Percentiles rank a stretch among this genome's conserved stretches.
These are phyloP conservation scores for Cytospora mali DNA, from an alignment of 2,329 filamentous ascomycete genomes.

Conservation along the genomic window DNA sequence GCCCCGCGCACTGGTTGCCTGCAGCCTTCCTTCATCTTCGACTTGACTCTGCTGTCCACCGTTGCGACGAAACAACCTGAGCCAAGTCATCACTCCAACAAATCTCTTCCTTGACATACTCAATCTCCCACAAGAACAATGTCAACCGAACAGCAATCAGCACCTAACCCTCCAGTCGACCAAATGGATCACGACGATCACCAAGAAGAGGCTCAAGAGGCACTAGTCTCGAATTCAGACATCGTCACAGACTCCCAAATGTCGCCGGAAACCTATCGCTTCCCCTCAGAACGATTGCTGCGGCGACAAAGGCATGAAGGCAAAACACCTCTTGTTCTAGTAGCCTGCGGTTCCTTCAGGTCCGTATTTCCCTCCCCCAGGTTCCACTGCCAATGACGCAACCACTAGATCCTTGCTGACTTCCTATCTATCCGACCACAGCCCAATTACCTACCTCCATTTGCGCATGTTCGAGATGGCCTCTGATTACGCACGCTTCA, in stretches of 20 bases:
- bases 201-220: conserved; percentile 11
- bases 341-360: conserved; percentile 42
- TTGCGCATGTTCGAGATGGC: conserved; percentile 44
- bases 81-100: conserved; percentile 12
- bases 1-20: background rate
- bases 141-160: background rate
- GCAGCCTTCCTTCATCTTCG: background rate
- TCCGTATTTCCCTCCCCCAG: conserved; percentile 22
- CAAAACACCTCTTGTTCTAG: conserved; percentile 40
- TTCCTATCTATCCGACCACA: conserved; percentile 14
- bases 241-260: conserved; percentile 27
- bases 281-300: conserved; percentile 35
- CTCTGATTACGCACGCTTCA: conserved; percentile 42
- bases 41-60: too few relatives aligned
- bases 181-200: conserved; percentile 12
- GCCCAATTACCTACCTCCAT: conserved; percentile 37
- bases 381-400: background rate
- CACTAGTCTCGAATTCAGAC: conserved; percentile 10
- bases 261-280: conserved; percentile 32
- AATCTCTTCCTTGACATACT: background rate
- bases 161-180: background rate
- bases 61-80: background rate
- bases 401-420: conserved; percentile 11
- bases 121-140: background rate
- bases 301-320: conserved; percentile 32